phyloP scores from a whole-genome alignment of 805 yeast species.

The Brettanomyces custersianus region DNA sequence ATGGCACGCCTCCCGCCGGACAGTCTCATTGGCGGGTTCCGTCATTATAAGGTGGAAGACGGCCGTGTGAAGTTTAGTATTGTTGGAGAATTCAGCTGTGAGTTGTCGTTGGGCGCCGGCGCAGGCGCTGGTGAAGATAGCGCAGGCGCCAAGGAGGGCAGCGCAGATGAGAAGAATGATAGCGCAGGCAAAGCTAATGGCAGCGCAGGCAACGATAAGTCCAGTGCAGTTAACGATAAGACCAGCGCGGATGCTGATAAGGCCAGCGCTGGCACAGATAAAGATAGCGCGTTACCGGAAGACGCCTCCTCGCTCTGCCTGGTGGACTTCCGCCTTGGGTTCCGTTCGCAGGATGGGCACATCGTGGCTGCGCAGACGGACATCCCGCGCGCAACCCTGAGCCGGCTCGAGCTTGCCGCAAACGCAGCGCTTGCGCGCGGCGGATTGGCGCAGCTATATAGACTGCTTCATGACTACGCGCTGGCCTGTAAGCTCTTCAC shows the following conservation, averaged over 20 bases:
- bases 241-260: neutral
- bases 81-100: slow-evolving; percentile 59
- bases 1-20: slow-evolving; percentile 49
- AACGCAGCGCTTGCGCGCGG: slow-evolving; percentile 40
- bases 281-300: slow-evolving; percentile 20
- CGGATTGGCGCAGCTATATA: slow-evolving; percentile 46
- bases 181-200: too few relatives aligned
- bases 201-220: too few relatives aligned
- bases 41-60: slow-evolving; percentile 55
- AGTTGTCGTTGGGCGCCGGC: slow-evolving; percentile 55
- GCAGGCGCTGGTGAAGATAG: neutral
- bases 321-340: slow-evolving; percentile 64
- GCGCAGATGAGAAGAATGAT: too few relatives aligned
- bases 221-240: too few relatives aligned
- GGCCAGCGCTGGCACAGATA: neutral
- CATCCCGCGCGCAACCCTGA: slow-evolving; percentile 25
- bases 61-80: slow-evolving; percentile 69
- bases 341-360: slow-evolving; percentile 33
- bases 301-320: slow-evolving; percentile 72
- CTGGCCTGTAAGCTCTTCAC: slow-evolving; percentile 56
- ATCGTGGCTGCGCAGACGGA: slow-evolving; percentile 20
- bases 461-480: slow-evolving; percentile 48
- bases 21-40: slow-evolving; percentile 56
- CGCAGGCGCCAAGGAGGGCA: too few relatives aligned
- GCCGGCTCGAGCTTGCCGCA: slow-evolving; percentile 43